A percentile compares a stretch with the other conserved stretches of the same genome.
These are phyloP conservation scores for Penicillium freii DNA, from an alignment of 2,329 filamentous ascomycete genomes.

Conservation along the genomic window DNA sequence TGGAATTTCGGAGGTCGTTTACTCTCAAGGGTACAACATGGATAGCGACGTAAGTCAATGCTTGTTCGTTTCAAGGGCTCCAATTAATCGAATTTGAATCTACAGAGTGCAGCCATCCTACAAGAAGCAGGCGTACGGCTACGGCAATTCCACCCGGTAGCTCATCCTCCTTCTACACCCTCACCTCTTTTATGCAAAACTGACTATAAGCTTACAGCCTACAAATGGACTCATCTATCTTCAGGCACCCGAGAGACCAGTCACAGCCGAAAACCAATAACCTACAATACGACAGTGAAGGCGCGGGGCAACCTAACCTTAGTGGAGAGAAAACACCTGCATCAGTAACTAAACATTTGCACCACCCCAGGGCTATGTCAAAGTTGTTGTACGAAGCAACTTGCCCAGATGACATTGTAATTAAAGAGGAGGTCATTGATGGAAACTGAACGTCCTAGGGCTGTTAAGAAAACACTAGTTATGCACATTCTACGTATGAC, in stretches of 20 bases:
- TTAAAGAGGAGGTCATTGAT: background rate
- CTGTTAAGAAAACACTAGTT: background rate
- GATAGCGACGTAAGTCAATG: constrained; percentile 60
- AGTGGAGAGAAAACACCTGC: background rate
- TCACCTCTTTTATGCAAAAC: background rate
- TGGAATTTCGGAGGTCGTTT: constrained; percentile 92
- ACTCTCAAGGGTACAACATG: constrained; percentile 92
- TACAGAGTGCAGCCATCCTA: constrained; percentile 72
- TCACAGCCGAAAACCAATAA: background rate
- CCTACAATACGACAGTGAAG: background rate
- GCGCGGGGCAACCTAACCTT: background rate
- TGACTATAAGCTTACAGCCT: constrained; percentile 47
- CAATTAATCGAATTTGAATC: background rate
- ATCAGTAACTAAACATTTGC: background rate
- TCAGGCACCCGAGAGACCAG: constrained; percentile 41
- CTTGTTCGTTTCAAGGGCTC: background rate
- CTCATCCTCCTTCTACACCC: background rate
- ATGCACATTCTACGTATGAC: background rate
- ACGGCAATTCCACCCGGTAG: constrained; percentile 81
- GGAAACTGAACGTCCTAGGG: background rate
- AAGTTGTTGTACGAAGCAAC: background rate
- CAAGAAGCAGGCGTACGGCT: constrained; percentile 77
- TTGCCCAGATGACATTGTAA: background rate
- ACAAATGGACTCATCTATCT: constrained; percentile 64
- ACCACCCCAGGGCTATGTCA: background rate